These are phyloP conservation scores for Cyclospora cayetanensis DNA, from an alignment of 169 alveolate genomes.

Conservation along the genomic window DNA sequence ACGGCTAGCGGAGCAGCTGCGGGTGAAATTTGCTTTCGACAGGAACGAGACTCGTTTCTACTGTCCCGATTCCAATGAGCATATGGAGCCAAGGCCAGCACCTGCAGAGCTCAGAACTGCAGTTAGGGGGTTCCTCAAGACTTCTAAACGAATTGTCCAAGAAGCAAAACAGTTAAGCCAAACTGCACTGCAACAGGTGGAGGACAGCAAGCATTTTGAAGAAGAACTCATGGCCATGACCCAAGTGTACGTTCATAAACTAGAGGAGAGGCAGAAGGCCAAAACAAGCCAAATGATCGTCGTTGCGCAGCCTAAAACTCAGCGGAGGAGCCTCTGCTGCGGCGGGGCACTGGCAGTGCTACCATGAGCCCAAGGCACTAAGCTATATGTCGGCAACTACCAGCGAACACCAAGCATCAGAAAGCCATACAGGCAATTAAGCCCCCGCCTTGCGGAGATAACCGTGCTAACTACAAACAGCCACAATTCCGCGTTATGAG, in stretches of 20 bases:
- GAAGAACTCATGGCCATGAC: conserved; percentile 39
- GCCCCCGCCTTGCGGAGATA: too few relatives aligned
- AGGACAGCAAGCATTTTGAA: conserved; percentile 21
- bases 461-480: too few relatives aligned
- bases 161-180: conserved; percentile 6
- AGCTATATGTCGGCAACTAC: too few relatives aligned
- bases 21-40: conserved; percentile 57
- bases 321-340: conserved; percentile 55
- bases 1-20: conserved; percentile 51
- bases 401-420: too few relatives aligned
- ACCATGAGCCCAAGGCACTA: neutral
- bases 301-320: neutral
- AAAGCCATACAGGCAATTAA: too few relatives aligned
- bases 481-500: too few relatives aligned
- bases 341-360: conserved; percentile 27
- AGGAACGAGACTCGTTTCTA: conserved; percentile 50
- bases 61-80: conserved; percentile 52
- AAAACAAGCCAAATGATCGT: neutral
- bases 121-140: conserved; percentile 20
- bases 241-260: conserved; percentile 30
- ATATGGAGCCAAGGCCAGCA: conserved; percentile 38
- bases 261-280: conserved; percentile 18
- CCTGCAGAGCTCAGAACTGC: conserved; percentile 25
- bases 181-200: neutral
- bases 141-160: conserved; percentile 3